These are phyloP conservation scores for Stephania yunnanensis DNA, from an alignment of 164 flowering plant genomes.

Conservation along the genomic window DNA sequence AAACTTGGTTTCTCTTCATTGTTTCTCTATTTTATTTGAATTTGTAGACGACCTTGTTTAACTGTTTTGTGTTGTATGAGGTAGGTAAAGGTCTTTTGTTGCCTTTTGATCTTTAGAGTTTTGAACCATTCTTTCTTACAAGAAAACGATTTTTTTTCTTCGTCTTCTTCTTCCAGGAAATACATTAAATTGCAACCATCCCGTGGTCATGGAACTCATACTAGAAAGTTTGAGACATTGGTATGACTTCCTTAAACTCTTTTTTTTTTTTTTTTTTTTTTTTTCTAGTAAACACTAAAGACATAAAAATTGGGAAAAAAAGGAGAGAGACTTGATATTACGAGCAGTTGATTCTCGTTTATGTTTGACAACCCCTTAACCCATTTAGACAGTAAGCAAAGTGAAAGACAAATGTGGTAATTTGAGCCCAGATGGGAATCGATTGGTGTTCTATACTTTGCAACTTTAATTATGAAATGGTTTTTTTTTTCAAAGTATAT, in stretches of 20 bases:
- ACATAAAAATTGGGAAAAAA: too few relatives aligned
- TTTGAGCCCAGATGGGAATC: too few relatives aligned
- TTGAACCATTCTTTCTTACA: not conserved
- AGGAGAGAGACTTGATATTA: not conserved
- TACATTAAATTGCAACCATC: constrained; percentile 94
- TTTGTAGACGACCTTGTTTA: not conserved
- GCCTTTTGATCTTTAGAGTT: not conserved
- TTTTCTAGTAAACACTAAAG: not conserved
- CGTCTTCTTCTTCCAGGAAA: constrained; percentile 54
- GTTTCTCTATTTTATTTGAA: not conserved
- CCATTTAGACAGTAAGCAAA: too few relatives aligned
- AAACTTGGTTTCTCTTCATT: not conserved
- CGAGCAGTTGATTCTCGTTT: not conserved
- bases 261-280: too few relatives aligned
- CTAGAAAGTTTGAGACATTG: constrained; percentile 97
- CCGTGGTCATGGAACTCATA: constrained; percentile 91
- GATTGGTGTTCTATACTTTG: too few relatives aligned
- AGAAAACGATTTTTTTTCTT: not conserved
- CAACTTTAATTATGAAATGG: too few relatives aligned
- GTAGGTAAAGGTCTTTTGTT: not conserved
- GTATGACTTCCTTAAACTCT: constrained; percentile 31
- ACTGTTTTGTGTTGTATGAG: not conserved
- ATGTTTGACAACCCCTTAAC: not conserved
- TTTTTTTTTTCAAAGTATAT: too few relatives aligned
- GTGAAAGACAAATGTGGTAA: too few relatives aligned